Evolutionary conservation across 2,329 filamentous ascomycete species (phyloP), one percentile per base, ranked within the genome.

Genomic region (Rosellinia necatrix): DNA sequence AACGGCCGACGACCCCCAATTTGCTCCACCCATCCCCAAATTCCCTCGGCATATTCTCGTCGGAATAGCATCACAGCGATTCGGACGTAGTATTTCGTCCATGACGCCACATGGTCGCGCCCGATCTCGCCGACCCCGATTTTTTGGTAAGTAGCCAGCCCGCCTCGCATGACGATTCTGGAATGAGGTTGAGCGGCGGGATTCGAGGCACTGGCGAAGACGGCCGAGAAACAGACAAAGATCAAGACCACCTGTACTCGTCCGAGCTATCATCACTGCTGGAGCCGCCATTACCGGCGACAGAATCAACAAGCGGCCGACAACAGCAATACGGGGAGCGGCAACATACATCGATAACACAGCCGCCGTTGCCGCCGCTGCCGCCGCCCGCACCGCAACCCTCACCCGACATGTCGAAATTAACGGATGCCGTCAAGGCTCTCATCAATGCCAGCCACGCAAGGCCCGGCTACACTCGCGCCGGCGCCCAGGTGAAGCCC

Each of bases 381-480:
- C 19, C 40, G 10, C 17, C 35, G 12, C 35, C 3, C 12, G 15
- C 27, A 4, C n/a, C n/a, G 5, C 19, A 22, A 43, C 43, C 40
- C 17, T 15, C 40, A 9, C 17, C 49, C 6, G 27, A 43, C 64
- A 91, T 91, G 88, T 86, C 88, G 6, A 92, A 90, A 71, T 80
- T 93, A 17, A 89, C 88, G 1, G 78, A 82, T 1, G 75, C 83
- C 46, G 79, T 93, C 64, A 92, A 92, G 74, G 80, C 84, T 42
- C 82, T 92, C 61, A 87, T 92, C 74, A 88, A 88, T 66, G 83
- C 87, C 56, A 80, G 87, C 3, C 82, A 85, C 65, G 84, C 89
- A 38, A 79, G 82, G 1, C 86, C 89, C 0, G 83, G 85, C 46
- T 86, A 85, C 2, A 79, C 85, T 2, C 80, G 86, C 1, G 87